Evolutionary conservation across 352 stramenopile species (phyloP).

Genomic region (Phytopythium oedochilum): DNA sequence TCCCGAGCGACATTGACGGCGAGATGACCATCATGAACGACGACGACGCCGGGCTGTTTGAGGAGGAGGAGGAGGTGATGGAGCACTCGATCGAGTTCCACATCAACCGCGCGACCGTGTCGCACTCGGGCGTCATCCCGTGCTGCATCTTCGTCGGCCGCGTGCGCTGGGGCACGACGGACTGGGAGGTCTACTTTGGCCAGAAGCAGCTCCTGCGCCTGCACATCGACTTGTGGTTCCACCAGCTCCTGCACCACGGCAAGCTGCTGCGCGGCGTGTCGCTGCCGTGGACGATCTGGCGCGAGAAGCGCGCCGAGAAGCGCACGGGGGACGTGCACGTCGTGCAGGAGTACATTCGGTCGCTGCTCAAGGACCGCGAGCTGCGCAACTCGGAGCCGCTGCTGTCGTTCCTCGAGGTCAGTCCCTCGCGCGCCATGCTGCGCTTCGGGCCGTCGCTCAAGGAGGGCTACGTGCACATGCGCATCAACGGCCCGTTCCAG

Average conservation of each 20-base stretch:
- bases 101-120: constrained; percentile 67
- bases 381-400: constrained; percentile 73
- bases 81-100: constrained; percentile 72
- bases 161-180: constrained; percentile 68
- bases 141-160: constrained; percentile 81
- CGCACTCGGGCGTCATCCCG: constrained; percentile 58
- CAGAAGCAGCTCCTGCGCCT: constrained; percentile 82
- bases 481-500: constrained; percentile 84
- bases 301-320: constrained; percentile 75
- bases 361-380: constrained; percentile 53
- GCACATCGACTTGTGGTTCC: constrained; percentile 52
- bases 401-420: constrained; percentile 78
- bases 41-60: constrained; percentile 38
- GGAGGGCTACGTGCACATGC: constrained; percentile 87
- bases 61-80: constrained; percentile 62
- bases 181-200: constrained; percentile 85
- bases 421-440: constrained; percentile 66
- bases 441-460: constrained; percentile 76
- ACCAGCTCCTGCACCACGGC: constrained; percentile 46
- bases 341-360: constrained; percentile 71
- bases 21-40: constrained; percentile 74
- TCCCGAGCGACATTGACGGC: constrained; percentile 32
- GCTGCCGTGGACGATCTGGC: constrained; percentile 77
- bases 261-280: constrained; percentile 35
- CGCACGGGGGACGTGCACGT: constrained; percentile 63